phyloP scores from a whole-genome alignment of 2,329 filamentous ascomycete genomes.

The Colletotrichum phormii region DNA sequence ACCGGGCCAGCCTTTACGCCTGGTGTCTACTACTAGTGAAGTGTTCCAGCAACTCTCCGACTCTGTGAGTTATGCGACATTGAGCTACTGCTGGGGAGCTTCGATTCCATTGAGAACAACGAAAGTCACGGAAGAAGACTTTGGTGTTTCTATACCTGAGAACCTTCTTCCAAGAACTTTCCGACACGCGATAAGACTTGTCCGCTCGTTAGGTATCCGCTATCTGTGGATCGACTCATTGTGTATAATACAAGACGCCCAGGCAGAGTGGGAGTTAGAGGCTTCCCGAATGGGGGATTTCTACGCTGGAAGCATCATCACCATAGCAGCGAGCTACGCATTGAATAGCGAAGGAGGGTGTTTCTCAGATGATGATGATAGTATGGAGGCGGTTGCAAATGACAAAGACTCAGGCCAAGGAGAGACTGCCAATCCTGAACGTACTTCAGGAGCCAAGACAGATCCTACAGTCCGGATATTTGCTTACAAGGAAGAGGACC shows the following conservation, averaged over 20 bases:
- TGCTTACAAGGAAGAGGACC: not conserved
- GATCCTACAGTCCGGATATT: not conserved
- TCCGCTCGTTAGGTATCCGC: not conserved
- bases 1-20: not conserved
- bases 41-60: not conserved
- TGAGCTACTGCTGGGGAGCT: slow-evolving; percentile 19
- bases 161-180: not conserved
- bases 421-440: not conserved
- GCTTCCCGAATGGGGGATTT: slow-evolving; percentile 1
- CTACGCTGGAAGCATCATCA: not conserved
- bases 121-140: not conserved
- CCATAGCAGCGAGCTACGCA: not conserved
- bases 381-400: not conserved
- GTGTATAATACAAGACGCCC: slow-evolving; percentile 14
- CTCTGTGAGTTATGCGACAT: not conserved
- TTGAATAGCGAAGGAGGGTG: not conserved
- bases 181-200: not conserved
- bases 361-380: not conserved
- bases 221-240: slow-evolving; percentile 19
- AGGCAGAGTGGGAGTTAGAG: slow-evolving; percentile 5
- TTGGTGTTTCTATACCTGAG: not conserved
- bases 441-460: too few species aligned
- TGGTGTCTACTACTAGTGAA: not conserved
- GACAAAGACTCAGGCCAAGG: not conserved
- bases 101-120: not conserved